Base-by-base conservation (phyloP, 2,329 filamentous ascomycete genomes). In the Raffaelea arxii region DNA sequence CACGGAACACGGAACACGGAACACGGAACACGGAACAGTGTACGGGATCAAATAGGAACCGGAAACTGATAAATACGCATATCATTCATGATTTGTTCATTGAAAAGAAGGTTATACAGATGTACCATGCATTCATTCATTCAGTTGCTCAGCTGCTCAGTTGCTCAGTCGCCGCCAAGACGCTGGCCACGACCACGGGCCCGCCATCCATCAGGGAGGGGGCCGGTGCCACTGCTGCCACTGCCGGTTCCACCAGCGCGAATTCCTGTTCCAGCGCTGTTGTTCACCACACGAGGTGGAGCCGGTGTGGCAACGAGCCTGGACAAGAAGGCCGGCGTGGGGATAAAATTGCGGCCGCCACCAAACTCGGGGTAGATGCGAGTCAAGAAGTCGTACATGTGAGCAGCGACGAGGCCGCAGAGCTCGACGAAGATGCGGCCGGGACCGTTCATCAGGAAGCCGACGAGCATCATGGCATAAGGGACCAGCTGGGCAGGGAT, bases 341-440 rank as follows among this genome's bases (percentile, higher is more conserved):
- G 70, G 30, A 96, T 71, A 42, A 83, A 73, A 59, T 90, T 94
- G 44, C 70, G 72, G 1, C 92, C 92, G 47, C 86, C 86, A 25
- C 89, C 91, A 59, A 92, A 92, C 46, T 86, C 80, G 5, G 92
- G 92, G 72, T 89, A 97, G 37, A 96, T 74, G 42, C 86, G 78
- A 2, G 86, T 88, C 43, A 96, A 64, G 59, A 97, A 98, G 61
- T 97, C 86, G 65, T 88, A 94, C 19, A 92, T 59, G 62, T 98
- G 92, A 4, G 90, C 90, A 12, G 90, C 86, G 38, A 94, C 53
- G 11, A 98, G 72, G n/a, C 92, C 92, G 27, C 78, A 86, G 4
- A 79, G 63, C 58, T 94, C 81, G 4, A 81, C 58, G 47, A 85
- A 59, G 11, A 85, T 74, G 18, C 65, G 54, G 30, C 72, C 71